Evolutionary conservation across 305 asterid genomes (phyloP).

Genomic region (Fraxinus xanthoxyloides): DNA sequence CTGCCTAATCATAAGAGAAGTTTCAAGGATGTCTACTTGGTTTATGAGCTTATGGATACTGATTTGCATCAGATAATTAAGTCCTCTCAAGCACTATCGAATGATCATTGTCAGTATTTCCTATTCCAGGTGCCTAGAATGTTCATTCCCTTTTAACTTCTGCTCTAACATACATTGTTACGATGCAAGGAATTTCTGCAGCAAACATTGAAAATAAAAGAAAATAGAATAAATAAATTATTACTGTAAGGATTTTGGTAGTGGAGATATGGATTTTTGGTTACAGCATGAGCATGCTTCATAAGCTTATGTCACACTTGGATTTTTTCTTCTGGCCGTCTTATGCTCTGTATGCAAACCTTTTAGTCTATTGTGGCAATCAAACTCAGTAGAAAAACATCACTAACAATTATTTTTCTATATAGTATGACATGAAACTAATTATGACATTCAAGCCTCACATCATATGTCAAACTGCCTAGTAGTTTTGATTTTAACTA

Average conservation of each 20-base stretch:
- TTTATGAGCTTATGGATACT: background rate
- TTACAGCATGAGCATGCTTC: background rate
- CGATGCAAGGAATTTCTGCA: background rate
- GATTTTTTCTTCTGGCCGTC: no score
- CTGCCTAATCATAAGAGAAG: no score
- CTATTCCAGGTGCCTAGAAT: background rate
- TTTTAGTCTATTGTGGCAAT: background rate
- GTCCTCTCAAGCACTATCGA: slow-evolving; percentile 1
- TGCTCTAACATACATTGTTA: background rate
- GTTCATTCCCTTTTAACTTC: background rate
- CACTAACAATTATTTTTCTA: no score
- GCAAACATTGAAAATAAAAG: background rate
- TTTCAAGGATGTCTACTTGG: no score
- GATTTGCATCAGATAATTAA: slow-evolving; percentile 3
- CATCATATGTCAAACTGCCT: background rate
- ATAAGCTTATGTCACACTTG: background rate
- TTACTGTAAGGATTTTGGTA: background rate
- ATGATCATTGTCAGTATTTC: background rate
- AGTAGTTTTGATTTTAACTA: background rate
- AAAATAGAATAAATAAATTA: background rate
- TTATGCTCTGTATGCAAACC: background rate
- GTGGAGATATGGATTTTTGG: background rate
- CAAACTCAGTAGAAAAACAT: background rate
- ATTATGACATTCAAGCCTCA: background rate
- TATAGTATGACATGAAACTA: no score